These are phyloP conservation scores for Colletotrichum liriopes DNA, from an alignment of 2,329 filamentous ascomycete genomes.

Conservation along the genomic window DNA sequence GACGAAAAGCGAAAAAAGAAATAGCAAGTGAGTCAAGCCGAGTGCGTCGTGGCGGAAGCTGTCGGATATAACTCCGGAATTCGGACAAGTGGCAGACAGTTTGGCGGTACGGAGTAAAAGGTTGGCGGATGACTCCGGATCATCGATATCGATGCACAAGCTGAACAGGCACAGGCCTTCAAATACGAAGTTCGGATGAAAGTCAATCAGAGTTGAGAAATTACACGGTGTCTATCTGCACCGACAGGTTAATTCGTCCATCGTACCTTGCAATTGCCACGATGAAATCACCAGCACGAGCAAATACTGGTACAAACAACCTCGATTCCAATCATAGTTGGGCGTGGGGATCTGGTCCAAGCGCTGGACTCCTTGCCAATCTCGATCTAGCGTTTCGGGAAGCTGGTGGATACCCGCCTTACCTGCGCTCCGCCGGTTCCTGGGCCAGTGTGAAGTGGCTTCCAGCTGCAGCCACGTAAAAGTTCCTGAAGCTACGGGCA, in stretches of 20 bases:
- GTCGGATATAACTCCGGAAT: conserved; percentile 22
- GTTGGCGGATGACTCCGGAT: conserved; percentile 3
- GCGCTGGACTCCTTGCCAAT: background rate
- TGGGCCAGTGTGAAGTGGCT: background rate
- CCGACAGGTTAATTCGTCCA: too few species aligned
- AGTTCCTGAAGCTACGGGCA: background rate
- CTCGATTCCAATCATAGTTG: background rate
- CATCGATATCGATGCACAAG: background rate
- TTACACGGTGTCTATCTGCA: background rate
- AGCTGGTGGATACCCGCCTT: background rate
- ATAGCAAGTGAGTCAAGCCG: background rate
- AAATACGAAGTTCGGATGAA: background rate
- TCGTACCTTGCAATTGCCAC: background rate
- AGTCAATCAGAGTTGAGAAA: background rate
- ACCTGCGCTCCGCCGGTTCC: background rate
- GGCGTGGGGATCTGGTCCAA: background rate
- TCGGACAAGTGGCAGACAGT: background rate
- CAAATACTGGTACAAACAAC: background rate
- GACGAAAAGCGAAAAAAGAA: background rate
- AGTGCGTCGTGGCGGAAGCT: background rate
- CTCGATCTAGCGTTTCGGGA: background rate
- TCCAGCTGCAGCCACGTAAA: conserved; percentile 3
- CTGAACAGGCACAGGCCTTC: background rate
- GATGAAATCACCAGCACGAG: too few species aligned
- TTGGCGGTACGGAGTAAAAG: background rate